Base-by-base conservation (phyloP, 2,329 filamentous ascomycete species). In the Paecilomyces variotii region DNA sequence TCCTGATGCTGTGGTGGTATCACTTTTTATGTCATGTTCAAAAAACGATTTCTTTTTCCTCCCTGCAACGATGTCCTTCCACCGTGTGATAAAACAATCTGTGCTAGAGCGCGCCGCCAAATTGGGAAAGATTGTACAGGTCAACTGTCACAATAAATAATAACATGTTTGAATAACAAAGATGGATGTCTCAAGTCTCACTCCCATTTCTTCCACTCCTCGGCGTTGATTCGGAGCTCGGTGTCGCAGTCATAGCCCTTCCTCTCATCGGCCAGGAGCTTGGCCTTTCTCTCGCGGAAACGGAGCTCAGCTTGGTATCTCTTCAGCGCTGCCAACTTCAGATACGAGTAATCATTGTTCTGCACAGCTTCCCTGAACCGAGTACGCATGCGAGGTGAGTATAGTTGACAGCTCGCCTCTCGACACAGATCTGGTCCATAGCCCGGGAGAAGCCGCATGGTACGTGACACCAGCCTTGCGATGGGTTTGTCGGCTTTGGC, bases 311-410 rank as follows among this genome's bases (percentile, higher is more conserved):
- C 81, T 2, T 80, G 78, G 56, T 76, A 79, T 24, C 82, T 70
- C 64, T 82, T 79, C 64, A 86, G 78, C 64, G 88, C 84, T 53
- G 81, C 75, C 34, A 86, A 77, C 65, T 82, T 84, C 45, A 96
- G 73, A 62, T 86, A 87, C 26, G 79, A 78, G 58, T 87, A 80
- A 67, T 96, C 89, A 56, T 87, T 82, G 35, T 81, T 80, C 58
- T 82, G 77, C 52, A 90, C 86, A 0, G 88, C 87, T 30, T 84
- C 80, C 28, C 77, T 74, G 69, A 95, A 96, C 1, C 90, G 80
- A 0, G 82, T 80, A 49, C 91, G 82, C 90, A 96, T 96, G 14
- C 88, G 82, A 3, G 82, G 74, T 51, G 89, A 92, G 70, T 94
- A 96, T 2, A 97, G 80, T 71, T 93, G 89, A 68, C 92, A 97